A percentile compares a stretch with the other conserved stretches of the same genome.
These are phyloP conservation scores for Peronospora farinosa DNA, from an alignment of 352 stramenopile genomes.

Conservation along the genomic window DNA sequence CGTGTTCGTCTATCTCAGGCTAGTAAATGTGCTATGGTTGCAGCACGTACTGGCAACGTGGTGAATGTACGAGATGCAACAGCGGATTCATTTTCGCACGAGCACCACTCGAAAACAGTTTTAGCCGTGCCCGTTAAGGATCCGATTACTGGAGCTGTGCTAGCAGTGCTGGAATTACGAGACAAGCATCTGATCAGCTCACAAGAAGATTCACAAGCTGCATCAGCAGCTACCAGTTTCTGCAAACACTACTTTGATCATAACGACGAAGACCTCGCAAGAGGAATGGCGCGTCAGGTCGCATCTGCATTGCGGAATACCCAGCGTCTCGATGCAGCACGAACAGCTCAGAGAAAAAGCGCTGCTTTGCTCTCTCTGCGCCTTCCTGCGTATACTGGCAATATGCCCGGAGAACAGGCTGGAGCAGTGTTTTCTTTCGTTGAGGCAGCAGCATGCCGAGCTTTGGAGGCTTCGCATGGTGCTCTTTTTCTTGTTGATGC, in stretches of 20 bases:
- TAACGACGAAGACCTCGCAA: slow-evolving; percentile 58
- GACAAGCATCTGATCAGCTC: slow-evolving; percentile 32
- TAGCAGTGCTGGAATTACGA: slow-evolving; percentile 61
- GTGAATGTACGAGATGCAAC: slow-evolving; percentile 79
- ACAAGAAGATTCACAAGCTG: not conserved
- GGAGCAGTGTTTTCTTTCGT: slow-evolving; percentile 27
- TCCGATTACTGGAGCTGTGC: slow-evolving; percentile 43
- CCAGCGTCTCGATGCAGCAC: slow-evolving; percentile 51
- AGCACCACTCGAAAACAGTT: slow-evolving; percentile 37
- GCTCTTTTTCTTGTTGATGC: slow-evolving; percentile 78
- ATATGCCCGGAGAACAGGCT: slow-evolving; percentile 29
- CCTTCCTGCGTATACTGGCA: slow-evolving; percentile 25
- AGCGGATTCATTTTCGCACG: slow-evolving; percentile 12
- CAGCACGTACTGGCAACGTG: slow-evolving; percentile 55
- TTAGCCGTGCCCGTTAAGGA: slow-evolving; percentile 81
- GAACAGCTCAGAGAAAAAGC: slow-evolving; percentile 51
- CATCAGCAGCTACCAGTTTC: slow-evolving; percentile 3
- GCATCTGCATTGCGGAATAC: slow-evolving; percentile 67
- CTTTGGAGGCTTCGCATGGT: slow-evolving; percentile 34
- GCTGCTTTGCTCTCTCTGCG: slow-evolving; percentile 49
- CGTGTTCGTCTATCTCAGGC: slow-evolving; percentile 40
- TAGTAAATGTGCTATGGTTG: slow-evolving; percentile 47
- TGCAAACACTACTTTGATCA: slow-evolving; percentile 68
- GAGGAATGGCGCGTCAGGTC: slow-evolving; percentile 58
- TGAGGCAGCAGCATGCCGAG: slow-evolving; percentile 27